phyloP scores from a whole-genome alignment of 305 asterid species.

The Plantago coronopus region DNA sequence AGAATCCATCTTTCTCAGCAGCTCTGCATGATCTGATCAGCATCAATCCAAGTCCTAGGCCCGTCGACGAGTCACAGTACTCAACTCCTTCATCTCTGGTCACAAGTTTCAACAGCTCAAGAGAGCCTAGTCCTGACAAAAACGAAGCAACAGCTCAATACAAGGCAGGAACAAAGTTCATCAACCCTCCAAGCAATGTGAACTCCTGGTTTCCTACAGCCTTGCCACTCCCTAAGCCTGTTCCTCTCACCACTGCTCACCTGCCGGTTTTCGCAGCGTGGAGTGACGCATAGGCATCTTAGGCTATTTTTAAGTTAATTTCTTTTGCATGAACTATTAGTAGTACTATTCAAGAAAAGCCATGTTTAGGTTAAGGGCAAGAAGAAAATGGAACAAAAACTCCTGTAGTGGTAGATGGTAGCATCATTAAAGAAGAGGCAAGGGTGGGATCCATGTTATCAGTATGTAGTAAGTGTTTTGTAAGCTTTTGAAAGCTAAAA shows the following conservation, averaged over 20 bases:
- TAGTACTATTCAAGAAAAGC: not conserved
- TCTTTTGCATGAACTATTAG: conserved; percentile 20
- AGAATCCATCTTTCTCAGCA: conserved; percentile 32
- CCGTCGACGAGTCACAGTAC: conserved; percentile 38
- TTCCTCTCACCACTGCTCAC: conserved; percentile 50
- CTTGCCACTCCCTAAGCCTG: conserved; percentile 19
- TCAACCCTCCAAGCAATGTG: conserved; percentile 22
- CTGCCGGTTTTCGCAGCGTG: conserved; percentile 68
- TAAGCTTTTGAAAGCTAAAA: conserved; percentile 36
- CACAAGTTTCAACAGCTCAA: conserved; percentile 67
- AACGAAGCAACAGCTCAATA: conserved; percentile 24
- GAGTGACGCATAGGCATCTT: conserved; percentile 36
- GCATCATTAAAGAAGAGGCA: conserved; percentile 16
- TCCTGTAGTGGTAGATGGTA: not conserved
- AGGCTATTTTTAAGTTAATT: not conserved
- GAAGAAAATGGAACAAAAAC: not conserved
- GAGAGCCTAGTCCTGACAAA: conserved; percentile 72
- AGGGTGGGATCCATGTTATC: conserved; percentile 36
- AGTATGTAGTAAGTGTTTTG: conserved; percentile 36
- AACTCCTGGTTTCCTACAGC: conserved; percentile 40
- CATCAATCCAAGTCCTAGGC: conserved; percentile 26
- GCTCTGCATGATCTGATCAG: conserved; percentile 45
- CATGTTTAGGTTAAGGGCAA: conserved; percentile 5
- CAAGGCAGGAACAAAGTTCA: conserved; percentile 26
- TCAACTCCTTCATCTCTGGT: conserved; percentile 62